Percentiles rank a stretch among this genome's conserved stretches.
These are phyloP conservation scores for Collybia nuda DNA, from an alignment of 768 basidiomycete species.

Conservation along the genomic window DNA sequence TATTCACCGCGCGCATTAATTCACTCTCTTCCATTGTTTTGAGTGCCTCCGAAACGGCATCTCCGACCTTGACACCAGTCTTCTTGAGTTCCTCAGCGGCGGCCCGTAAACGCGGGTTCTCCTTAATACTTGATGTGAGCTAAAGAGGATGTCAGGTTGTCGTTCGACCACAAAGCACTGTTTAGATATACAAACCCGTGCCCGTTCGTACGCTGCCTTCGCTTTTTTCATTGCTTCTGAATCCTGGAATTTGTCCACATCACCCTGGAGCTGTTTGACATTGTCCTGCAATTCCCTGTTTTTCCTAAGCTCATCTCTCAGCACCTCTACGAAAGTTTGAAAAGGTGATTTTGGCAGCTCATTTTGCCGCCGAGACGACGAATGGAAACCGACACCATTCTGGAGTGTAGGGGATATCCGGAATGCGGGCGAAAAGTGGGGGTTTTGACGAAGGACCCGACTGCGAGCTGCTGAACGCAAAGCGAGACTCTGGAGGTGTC, in stretches of 20 bases:
- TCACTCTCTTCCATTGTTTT: conserved; percentile 95
- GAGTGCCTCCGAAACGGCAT: conserved; percentile 91
- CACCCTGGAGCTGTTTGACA: conserved; percentile 95
- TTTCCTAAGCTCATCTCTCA: conserved; percentile 90
- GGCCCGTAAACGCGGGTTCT: conserved; percentile 88
- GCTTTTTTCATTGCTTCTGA: conserved; percentile 95
- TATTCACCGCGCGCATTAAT: conserved; percentile 76
- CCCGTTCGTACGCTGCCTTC: conserved; percentile 89
- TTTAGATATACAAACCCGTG: conserved; percentile 63
- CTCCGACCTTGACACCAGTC: conserved; percentile 87
- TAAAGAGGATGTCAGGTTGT: conserved; percentile 27
- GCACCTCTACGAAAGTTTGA: conserved; percentile 92
- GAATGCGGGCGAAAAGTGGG: conserved; percentile 31
- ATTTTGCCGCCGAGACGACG: conserved; percentile 58
- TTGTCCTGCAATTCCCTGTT: conserved; percentile 95
- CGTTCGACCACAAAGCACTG: conserved; percentile 5
- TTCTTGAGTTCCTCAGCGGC: conserved; percentile 93
- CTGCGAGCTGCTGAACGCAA: conserved; percentile 32
- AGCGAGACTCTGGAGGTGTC: conserved; percentile 40
- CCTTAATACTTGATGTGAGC: conserved; percentile 93
- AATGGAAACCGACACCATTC: conserved; percentile 54
- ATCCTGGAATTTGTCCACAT: conserved; percentile 96
- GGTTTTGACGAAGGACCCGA: conserved; percentile 20
- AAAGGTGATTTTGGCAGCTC: conserved; percentile 90
- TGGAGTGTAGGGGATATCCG: conserved; percentile 32